These are phyloP conservation scores for Neofusicoccum parvum DNA, from an alignment of 2,329 filamentous ascomycete species.

Conservation along the genomic window DNA sequence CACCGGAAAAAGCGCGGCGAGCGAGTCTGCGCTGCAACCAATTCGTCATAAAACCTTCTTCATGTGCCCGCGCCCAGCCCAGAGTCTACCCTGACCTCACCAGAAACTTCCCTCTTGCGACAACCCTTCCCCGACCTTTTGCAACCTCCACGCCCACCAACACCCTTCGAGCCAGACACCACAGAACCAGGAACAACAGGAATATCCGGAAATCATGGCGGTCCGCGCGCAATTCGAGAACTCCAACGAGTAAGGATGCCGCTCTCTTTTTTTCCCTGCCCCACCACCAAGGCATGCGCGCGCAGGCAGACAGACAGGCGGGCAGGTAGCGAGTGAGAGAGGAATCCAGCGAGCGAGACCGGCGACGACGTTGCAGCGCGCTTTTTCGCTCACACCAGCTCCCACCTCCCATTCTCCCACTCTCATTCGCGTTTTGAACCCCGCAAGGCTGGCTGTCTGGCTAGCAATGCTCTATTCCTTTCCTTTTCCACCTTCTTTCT, in stretches of 20 bases:
- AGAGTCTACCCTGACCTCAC: not conserved
- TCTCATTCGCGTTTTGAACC: too few species aligned
- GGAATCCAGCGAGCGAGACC: too few species aligned
- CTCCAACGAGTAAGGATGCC: constrained; percentile 76
- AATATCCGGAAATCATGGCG: constrained; percentile 45
- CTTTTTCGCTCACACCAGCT: not conserved
- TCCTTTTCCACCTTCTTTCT: not conserved
- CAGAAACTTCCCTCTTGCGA: too few species aligned
- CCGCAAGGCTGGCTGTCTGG: not conserved
- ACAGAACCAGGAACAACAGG: not conserved
- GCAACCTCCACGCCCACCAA: not conserved
- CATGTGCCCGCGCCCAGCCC: not conserved
- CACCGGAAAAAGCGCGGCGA: too few species aligned
- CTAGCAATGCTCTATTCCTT: not conserved
- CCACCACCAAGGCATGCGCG: constrained; percentile 14
- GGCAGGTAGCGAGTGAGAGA: not conserved
- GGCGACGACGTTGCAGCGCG: too few species aligned
- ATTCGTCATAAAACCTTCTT: not conserved
- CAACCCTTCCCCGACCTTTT: not conserved
- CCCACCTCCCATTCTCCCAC: too few species aligned
- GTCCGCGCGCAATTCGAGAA: constrained; percentile 74
- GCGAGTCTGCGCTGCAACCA: too few species aligned
- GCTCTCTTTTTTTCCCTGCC: constrained; percentile 3
- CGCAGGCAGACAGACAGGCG: not conserved
- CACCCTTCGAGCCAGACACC: not conserved